Evolutionary conservation across 2,329 filamentous ascomycete species (phyloP).

Genomic region (Fusarium robinianum): DNA sequence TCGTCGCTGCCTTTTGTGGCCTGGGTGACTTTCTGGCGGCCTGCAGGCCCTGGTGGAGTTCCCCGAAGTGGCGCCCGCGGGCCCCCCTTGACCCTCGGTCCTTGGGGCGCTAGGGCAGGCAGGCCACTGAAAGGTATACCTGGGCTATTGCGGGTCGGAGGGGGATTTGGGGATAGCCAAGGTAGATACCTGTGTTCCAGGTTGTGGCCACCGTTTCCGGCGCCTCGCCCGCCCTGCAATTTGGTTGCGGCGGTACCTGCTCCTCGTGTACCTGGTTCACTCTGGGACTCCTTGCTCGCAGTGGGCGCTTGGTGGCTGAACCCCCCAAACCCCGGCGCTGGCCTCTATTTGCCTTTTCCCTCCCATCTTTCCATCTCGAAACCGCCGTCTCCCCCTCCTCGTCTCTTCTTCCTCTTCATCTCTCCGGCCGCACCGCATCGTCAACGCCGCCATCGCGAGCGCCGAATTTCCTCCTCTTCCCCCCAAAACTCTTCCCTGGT

Average conservation of each 20-base stretch:
- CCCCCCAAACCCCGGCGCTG: constrained; percentile 23
- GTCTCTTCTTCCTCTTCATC: constrained; percentile 35
- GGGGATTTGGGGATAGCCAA: constrained; percentile 22
- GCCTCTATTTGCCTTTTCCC: constrained; percentile 33
- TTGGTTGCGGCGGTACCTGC: constrained; percentile 28
- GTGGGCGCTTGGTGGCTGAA: constrained; percentile 35
- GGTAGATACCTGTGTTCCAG: constrained; percentile 26
- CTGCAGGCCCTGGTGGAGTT: constrained; percentile 25
- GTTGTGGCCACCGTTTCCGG: constrained; percentile 30
- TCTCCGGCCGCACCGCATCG: constrained; percentile 28
- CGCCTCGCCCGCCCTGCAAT: constrained; percentile 10
- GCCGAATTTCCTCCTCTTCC: constrained; percentile 34
- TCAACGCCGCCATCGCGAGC: constrained; percentile 36
- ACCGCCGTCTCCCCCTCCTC: constrained; percentile 32
- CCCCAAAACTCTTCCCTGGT: constrained; percentile 48
- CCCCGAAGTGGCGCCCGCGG: constrained; percentile 28
- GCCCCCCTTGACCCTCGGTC: constrained; percentile 13
- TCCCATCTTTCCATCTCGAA: constrained; percentile 37
- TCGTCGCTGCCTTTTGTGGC: constrained; percentile 14
- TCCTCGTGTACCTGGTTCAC: constrained; percentile 23
- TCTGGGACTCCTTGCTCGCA: constrained; percentile 32
- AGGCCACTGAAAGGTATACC: constrained; percentile 11
- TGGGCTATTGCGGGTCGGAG: constrained; percentile 4
- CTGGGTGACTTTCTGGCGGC: constrained; percentile 20
- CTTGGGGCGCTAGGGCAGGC: constrained; percentile 18